A percentile compares a stretch with the other conserved stretches of the same genome.
phyloP scores from a whole-genome alignment of 1,284 basidiomycete genomes.

The Schizopora paradoxa region DNA sequence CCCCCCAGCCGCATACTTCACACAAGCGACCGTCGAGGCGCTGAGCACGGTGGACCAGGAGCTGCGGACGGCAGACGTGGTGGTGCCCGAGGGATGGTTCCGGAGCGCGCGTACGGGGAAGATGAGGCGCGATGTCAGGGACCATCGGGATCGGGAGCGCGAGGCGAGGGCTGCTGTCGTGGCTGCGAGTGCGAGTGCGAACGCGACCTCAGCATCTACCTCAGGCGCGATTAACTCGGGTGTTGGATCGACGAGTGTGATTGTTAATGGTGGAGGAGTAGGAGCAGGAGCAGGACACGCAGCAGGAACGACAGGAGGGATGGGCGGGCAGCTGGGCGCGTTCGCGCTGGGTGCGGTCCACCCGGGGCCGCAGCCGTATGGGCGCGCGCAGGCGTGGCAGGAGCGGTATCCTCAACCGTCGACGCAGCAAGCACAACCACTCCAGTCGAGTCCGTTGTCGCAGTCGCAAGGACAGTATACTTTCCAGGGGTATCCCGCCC shows the following conservation, averaged over 20 bases:
- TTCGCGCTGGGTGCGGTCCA: too few relatives aligned
- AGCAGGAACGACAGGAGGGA: too few relatives aligned
- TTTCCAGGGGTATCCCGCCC: too few relatives aligned
- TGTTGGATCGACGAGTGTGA: too few relatives aligned
- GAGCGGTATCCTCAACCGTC: too few relatives aligned
- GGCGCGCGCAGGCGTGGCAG: too few relatives aligned
- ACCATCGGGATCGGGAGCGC: neutral
- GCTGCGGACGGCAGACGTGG: slow-evolving; percentile 53
- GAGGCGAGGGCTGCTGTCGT: neutral
- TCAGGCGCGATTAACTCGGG: neutral
- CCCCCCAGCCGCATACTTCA: slow-evolving; percentile 69
- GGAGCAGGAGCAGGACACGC: neutral
- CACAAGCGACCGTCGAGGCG: slow-evolving; percentile 62
- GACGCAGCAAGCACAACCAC: too few relatives aligned
- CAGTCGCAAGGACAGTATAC: too few relatives aligned
- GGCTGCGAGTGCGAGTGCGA: neutral
- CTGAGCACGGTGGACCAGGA: slow-evolving; percentile 64
- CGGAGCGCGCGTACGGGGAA: slow-evolving; percentile 67
- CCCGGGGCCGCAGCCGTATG: too few relatives aligned
- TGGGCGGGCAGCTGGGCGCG: too few relatives aligned
- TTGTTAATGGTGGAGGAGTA: neutral
- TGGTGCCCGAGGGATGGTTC: slow-evolving; percentile 70
- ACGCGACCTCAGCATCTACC: neutral
- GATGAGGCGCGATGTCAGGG: slow-evolving; percentile 35
- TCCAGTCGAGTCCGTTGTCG: too few relatives aligned